Percentiles rank a stretch among this genome's conserved stretches.
Conservation (phyloP, 2,329 filamentous ascomycete species). For the Nannizzia gypsea region DNA sequence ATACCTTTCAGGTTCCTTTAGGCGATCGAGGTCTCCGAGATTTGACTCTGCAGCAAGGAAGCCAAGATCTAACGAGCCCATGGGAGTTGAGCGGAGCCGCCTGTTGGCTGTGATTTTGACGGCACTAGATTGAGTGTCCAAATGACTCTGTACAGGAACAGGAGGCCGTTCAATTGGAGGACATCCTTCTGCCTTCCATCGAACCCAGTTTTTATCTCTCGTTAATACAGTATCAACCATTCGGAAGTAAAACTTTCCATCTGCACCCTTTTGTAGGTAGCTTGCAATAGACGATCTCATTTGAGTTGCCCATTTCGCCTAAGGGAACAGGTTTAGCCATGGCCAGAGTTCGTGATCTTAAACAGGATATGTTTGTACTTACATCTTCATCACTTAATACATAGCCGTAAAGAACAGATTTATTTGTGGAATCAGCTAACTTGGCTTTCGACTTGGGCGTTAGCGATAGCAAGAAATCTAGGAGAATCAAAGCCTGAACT, state of each 20-base stretch:
- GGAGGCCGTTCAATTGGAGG: conserved; percentile 69
- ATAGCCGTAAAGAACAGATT: conserved; percentile 77
- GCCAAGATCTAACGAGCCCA: conserved; percentile 62
- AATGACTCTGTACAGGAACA: conserved; percentile 56
- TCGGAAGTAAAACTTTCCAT: conserved; percentile 86
- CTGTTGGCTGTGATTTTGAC: conserved; percentile 58
- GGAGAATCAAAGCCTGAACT: conserved; percentile 84
- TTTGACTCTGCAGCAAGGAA: conserved; percentile 62
- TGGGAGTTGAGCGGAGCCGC: conserved; percentile 54
- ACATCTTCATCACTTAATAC: conserved; percentile 72
- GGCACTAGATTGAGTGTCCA: conserved; percentile 55
- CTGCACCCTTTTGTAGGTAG: conserved; percentile 67
- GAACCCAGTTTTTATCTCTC: conserved; percentile 95
- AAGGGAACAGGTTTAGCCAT: conserved; percentile 15
- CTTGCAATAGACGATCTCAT: conserved; percentile 69
- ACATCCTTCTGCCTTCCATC: conserved; percentile 94
- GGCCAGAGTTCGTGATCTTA: not conserved
- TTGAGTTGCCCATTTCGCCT: conserved; percentile 71
- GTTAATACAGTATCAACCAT: conserved; percentile 95
- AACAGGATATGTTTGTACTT: conserved; percentile 20
- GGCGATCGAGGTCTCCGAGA: conserved; percentile 51
- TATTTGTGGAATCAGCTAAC: conserved; percentile 62
- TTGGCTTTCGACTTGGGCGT: conserved; percentile 72
- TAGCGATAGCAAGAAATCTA: conserved; percentile 90
- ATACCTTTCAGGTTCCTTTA: conserved; percentile 52